A percentile compares a stretch with the other conserved stretches of the same genome.
phyloP scores from a whole-genome alignment of 805 yeast species.

The Blastobotrys peoriensis region DNA sequence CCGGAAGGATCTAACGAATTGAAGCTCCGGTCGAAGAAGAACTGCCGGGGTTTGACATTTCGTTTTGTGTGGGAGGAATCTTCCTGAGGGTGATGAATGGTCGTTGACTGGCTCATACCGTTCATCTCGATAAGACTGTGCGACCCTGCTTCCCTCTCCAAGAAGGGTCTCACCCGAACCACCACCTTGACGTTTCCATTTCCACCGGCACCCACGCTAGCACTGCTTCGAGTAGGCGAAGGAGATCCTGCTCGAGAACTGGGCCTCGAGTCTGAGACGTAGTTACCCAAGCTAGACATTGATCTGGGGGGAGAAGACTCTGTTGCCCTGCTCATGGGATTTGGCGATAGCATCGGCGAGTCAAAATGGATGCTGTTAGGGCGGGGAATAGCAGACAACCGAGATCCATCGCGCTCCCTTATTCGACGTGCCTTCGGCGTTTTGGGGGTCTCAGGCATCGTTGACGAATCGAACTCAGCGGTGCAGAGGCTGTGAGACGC shows the following conservation, averaged over 20 bases:
- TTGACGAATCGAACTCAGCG: too few species aligned
- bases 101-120: conserved; percentile 16
- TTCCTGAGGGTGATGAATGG: conserved; percentile 16
- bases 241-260: not conserved
- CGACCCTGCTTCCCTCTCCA: conserved; percentile 20
- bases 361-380: not conserved
- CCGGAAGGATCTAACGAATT: conserved; percentile 39
- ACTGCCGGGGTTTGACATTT: conserved; percentile 33
- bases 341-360: not conserved
- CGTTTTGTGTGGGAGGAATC: conserved; percentile 14
- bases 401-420: not conserved
- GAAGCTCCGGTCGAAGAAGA: conserved; percentile 48
- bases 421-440: not conserved
- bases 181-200: conserved; percentile 34
- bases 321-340: not conserved
- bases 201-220: not conserved
- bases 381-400: not conserved
- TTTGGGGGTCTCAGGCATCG: not conserved
- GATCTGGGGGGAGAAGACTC: not conserved
- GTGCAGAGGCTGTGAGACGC: too few species aligned
- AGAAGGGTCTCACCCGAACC: conserved; percentile 35
- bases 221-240: not conserved
- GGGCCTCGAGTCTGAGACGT: not conserved
- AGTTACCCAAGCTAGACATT: not conserved
- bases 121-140: conserved; percentile 17